Conservation (phyloP, 768 basidiomycete genomes). For the Mycena alexandri region DNA sequence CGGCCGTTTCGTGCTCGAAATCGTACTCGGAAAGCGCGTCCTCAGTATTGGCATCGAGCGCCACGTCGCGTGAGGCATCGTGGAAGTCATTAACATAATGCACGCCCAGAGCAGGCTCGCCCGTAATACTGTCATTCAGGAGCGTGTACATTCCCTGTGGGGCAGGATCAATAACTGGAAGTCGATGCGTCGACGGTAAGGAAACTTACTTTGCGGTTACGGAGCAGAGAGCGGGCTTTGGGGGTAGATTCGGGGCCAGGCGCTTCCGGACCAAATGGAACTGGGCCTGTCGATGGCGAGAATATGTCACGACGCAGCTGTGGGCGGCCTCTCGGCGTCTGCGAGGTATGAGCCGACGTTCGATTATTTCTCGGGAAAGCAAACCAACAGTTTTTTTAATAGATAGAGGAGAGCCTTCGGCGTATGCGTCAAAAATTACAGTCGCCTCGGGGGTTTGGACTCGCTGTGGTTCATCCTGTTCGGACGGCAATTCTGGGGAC, state of each 20-base stretch:
- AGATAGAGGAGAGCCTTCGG: not conserved
- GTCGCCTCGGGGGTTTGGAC: not conserved
- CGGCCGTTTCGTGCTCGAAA: not conserved
- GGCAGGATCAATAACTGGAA: not conserved
- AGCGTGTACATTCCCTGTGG: constrained; percentile 16
- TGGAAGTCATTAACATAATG: not conserved
- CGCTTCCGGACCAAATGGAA: not conserved
- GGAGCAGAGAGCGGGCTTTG: constrained; percentile 27
- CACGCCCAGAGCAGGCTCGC: not conserved
- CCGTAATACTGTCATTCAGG: constrained; percentile 27
- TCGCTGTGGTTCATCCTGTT: not conserved
- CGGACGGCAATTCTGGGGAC: constrained; percentile 3
- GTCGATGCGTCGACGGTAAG: not conserved
- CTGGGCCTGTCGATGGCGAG: constrained; percentile 13
- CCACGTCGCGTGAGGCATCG: not conserved
- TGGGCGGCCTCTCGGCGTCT: constrained; percentile 25
- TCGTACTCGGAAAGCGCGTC: not conserved
- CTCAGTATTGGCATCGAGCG: not conserved
- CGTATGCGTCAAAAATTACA: no score
- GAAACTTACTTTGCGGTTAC: constrained; percentile 34
- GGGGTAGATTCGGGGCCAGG: constrained; percentile 10
- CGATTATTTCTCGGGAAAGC: not conserved
- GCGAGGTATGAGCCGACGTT: not conserved
- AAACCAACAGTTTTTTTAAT: constrained; percentile 13
- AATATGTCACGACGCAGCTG: constrained; percentile 30